A percentile compares a stretch with the other conserved stretches of the same genome.
These are phyloP conservation scores for Torulaspora maleeae DNA, from an alignment of 805 yeast genomes.

Conservation along the genomic window DNA sequence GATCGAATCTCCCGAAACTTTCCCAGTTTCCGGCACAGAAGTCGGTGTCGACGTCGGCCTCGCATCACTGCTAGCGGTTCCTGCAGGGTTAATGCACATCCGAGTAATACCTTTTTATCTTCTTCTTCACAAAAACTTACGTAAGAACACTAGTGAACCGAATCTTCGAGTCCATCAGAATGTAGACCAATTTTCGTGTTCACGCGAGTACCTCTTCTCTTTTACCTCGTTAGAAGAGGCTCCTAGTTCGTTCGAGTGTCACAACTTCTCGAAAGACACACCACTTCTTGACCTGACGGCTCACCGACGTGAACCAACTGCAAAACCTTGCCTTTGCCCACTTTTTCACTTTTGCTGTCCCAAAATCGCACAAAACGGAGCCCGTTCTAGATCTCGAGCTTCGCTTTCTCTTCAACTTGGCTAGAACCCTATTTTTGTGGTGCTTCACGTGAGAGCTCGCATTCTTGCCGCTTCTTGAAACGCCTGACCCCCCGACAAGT, in stretches of 20 bases:
- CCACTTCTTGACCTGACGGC: too few species aligned
- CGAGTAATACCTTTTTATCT: neutral
- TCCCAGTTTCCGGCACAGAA: neutral
- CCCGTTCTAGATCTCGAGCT: slow-evolving; percentile 3
- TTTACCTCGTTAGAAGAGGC: neutral
- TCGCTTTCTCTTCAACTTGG: neutral
- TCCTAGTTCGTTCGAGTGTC: too few species aligned
- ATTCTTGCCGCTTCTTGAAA: too few species aligned
- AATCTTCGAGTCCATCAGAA: neutral
- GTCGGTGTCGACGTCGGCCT: slow-evolving; percentile 1
- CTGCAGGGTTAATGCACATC: neutral
- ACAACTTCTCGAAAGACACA: too few species aligned
- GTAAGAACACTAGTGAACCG: neutral
- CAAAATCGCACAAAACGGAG: slow-evolving; percentile 2
- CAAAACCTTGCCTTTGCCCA: too few species aligned
- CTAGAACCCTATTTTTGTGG: neutral
- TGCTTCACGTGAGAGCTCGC: neutral
- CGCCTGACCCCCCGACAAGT: too few species aligned
- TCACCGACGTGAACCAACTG: too few species aligned
- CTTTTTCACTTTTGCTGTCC: slow-evolving; percentile 6
- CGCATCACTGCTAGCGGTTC: neutral
- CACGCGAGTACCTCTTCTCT: neutral
- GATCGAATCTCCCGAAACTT: neutral
- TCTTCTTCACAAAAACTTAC: neutral
- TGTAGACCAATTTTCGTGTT: neutral